Percentiles rank a stretch among this genome's conserved stretches.
phyloP scores from a whole-genome alignment of 176 grass and related monocot species.

The Puya raimondii region DNA sequence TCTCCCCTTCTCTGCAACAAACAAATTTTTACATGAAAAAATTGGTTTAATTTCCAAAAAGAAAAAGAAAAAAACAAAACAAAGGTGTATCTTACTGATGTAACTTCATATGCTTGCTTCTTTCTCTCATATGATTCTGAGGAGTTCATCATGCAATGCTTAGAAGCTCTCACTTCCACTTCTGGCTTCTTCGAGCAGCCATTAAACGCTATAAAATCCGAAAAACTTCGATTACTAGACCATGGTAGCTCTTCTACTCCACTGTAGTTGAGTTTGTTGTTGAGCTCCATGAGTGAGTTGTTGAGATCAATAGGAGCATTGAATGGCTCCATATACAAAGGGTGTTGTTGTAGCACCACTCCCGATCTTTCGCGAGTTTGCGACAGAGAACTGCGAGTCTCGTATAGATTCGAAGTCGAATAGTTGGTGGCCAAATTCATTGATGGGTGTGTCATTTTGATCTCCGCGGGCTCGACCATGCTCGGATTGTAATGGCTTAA shows the following conservation, averaged over 20 bases:
- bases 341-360: not conserved
- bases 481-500: slow-evolving; percentile 15
- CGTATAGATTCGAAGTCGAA: too few species aligned
- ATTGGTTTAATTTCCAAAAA: too few species aligned
- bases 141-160: slow-evolving; percentile 24
- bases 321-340: slow-evolving; percentile 6
- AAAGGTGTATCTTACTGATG: too few species aligned
- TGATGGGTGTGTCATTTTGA: slow-evolving; percentile 43
- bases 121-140: not conserved
- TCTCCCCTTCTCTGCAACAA: slow-evolving; percentile 35
- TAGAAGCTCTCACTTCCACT: slow-evolving; percentile 2
- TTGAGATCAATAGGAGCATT: slow-evolving; percentile 36
- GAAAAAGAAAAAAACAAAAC: too few species aligned
- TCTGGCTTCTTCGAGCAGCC: slow-evolving; percentile 23
- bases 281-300: slow-evolving; percentile 44
- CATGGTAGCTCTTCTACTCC: slow-evolving; percentile 45
- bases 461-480: slow-evolving; percentile 14
- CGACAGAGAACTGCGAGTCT: slow-evolving; percentile 16
- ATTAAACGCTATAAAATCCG: slow-evolving; percentile 66
- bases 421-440: slow-evolving; percentile 58
- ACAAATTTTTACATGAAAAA: not conserved
- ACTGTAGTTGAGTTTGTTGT: slow-evolving; percentile 36
- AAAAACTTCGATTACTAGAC: slow-evolving; percentile 56
- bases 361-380: not conserved
- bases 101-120: too few species aligned